A percentile compares a stretch with the other conserved stretches of the same genome.
Evolutionary conservation across 495 filamentous ascomycete species (phyloP).

Genomic region (Neurospora sp.): DNA sequence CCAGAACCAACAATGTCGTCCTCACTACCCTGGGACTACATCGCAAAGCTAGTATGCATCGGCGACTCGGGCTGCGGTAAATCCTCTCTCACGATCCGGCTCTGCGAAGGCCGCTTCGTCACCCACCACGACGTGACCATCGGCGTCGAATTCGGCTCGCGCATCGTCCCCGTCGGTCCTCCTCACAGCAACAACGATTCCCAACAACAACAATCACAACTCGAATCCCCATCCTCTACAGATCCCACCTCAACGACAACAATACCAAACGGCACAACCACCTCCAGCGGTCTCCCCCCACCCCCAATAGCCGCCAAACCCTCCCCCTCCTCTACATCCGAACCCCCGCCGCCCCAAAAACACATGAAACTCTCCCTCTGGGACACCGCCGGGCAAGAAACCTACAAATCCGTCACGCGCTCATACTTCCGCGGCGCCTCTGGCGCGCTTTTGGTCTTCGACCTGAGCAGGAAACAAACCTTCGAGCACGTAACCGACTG

Average conservation of each 20-base stretch:
- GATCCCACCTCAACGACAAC: not conserved
- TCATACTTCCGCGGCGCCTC: slow-evolving; percentile 92
- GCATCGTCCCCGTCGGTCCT: slow-evolving; percentile 85
- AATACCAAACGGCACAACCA: not conserved
- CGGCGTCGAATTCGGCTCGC: slow-evolving; percentile 91
- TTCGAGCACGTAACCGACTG: slow-evolving; percentile 79
- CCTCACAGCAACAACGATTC: slow-evolving; percentile 39
- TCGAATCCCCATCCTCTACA: not conserved
- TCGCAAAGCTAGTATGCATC: slow-evolving; percentile 95
- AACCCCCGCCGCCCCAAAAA: slow-evolving; percentile 41
- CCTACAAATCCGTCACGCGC: slow-evolving; percentile 88
- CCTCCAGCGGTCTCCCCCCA: slow-evolving; percentile 24
- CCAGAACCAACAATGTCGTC: slow-evolving; percentile 24
- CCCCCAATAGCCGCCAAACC: slow-evolving; percentile 10
- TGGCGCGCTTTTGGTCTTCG: slow-evolving; percentile 88
- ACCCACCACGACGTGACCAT: slow-evolving; percentile 93
- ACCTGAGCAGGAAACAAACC: slow-evolving; percentile 77
- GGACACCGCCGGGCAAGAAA: slow-evolving; percentile 98
- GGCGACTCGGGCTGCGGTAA: slow-evolving; percentile 93
- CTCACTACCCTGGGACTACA: slow-evolving; percentile 82
- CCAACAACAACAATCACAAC: not conserved
- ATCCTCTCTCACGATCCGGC: slow-evolving; percentile 78
- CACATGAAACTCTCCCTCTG: slow-evolving; percentile 71
- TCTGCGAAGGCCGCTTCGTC: slow-evolving; percentile 94
- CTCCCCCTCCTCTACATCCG: slow-evolving; percentile 6